Percentiles rank a stretch among this genome's conserved stretches.
Conservation (phyloP, 305 asterid genomes). For the Fraxinus paxiana region DNA sequence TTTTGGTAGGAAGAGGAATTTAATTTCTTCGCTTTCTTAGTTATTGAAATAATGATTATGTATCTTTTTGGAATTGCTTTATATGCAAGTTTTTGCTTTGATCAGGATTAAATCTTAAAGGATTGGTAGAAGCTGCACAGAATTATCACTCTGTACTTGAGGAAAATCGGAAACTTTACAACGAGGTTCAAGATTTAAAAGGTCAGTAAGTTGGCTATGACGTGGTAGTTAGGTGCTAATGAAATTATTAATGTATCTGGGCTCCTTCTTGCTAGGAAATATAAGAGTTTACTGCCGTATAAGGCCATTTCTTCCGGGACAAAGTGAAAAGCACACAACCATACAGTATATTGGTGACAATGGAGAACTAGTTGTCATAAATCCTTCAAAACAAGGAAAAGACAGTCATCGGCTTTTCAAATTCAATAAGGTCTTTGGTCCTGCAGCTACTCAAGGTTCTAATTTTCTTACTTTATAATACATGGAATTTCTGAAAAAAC, state of each 20-base stretch:
- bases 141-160: constrained; percentile 71
- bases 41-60: constrained; percentile 3
- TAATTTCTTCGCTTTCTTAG: constrained; percentile 13
- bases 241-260: constrained; percentile 22
- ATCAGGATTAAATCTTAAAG: constrained; percentile 65
- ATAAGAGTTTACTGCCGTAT: constrained; percentile 88
- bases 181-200: constrained; percentile 96
- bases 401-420: constrained; percentile 78
- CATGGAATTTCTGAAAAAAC: constrained; percentile 5
- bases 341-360: constrained; percentile 81
- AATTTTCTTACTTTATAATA: constrained; percentile 14
- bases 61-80: constrained; percentile 14
- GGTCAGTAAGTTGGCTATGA: constrained; percentile 42
- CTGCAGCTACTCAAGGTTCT: constrained; percentile 81
- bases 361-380: constrained; percentile 72
- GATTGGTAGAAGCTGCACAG: constrained; percentile 75
- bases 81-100: constrained; percentile 15
- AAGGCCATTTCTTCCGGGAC: constrained; percentile 83
- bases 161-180: constrained; percentile 82
- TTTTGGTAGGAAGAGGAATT: constrained; percentile 43
- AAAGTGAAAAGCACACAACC: constrained; percentile 63
- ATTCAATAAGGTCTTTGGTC: constrained; percentile 85
- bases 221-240: constrained; percentile 23
- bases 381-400: constrained; percentile 88
- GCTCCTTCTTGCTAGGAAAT: constrained; percentile 52